Evolutionary conservation across 2,329 filamentous ascomycete genomes (phyloP).

Genomic region (Cordyceps farinosa): DNA sequence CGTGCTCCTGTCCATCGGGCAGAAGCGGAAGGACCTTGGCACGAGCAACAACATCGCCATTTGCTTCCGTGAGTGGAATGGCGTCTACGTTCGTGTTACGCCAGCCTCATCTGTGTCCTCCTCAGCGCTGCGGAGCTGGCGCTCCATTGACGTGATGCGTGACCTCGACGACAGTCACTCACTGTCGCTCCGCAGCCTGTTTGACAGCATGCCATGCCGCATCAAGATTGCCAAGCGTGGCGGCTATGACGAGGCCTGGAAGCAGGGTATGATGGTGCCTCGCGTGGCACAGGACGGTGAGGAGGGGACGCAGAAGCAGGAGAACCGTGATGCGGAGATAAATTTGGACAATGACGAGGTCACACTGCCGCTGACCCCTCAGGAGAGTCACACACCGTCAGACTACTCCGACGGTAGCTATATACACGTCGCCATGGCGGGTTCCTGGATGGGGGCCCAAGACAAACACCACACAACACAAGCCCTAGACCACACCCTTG

Average conservation of each 20-base stretch:
- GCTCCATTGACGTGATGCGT: constrained; percentile 6
- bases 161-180: background rate
- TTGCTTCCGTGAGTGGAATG: constrained; percentile 13
- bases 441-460: background rate
- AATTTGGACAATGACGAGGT: background rate
- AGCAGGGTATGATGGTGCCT: background rate
- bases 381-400: background rate
- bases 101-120: background rate
- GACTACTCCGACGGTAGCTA: constrained; percentile 9
- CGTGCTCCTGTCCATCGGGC: constrained; percentile 5
- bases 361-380: background rate
- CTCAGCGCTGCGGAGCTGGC: background rate
- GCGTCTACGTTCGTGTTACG: background rate
- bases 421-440: background rate
- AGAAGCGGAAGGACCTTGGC: background rate
- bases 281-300: constrained; percentile 1
- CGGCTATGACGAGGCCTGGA: background rate
- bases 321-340: background rate
- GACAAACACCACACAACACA: background rate
- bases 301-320: background rate
- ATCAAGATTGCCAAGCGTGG: background rate
- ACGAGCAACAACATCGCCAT: background rate
- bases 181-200: background rate
- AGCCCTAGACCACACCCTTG: background rate
- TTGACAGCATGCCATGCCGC: background rate